Conservation (phyloP, 331 rosid species). For the Cydonia oblonga region DNA sequence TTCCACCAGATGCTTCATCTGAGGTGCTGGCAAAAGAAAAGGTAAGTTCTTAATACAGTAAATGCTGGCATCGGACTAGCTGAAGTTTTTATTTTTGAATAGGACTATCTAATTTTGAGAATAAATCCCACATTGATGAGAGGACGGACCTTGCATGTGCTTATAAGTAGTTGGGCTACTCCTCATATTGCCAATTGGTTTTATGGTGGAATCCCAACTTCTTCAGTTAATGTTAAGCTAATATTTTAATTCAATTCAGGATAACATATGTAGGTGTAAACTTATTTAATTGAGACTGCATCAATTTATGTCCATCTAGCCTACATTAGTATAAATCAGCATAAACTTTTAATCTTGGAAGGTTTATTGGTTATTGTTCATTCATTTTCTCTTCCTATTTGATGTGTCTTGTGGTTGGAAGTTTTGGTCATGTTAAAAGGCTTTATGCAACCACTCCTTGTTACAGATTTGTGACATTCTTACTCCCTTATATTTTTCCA, state of each 20-base stretch:
- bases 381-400: neutral
- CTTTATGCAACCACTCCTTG: neutral
- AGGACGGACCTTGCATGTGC: too few relatives aligned
- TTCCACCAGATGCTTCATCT: slow-evolving; percentile 75
- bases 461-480: neutral
- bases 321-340: neutral
- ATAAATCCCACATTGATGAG: too few relatives aligned
- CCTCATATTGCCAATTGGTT: too few relatives aligned
- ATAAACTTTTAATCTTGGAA: neutral
- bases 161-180: too few relatives aligned
- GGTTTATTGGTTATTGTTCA: neutral
- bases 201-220: too few relatives aligned
- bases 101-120: neutral
- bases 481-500: neutral
- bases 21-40: slow-evolving; percentile 89
- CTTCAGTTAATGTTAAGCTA: neutral
- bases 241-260: neutral
- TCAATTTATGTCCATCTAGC: neutral
- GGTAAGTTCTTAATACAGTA: slow-evolving; percentile 33
- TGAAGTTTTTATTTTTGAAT: neutral
- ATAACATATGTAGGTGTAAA: neutral
- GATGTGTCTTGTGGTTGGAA: slow-evolving; percentile 1
- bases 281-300: neutral
- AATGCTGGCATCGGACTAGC: neutral
- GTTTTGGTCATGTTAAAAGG: neutral